A percentile compares a stretch with the other conserved stretches of the same genome.
phyloP scores from a whole-genome alignment of 2,329 filamentous ascomycete species.

The Aspergillus clavatus region DNA sequence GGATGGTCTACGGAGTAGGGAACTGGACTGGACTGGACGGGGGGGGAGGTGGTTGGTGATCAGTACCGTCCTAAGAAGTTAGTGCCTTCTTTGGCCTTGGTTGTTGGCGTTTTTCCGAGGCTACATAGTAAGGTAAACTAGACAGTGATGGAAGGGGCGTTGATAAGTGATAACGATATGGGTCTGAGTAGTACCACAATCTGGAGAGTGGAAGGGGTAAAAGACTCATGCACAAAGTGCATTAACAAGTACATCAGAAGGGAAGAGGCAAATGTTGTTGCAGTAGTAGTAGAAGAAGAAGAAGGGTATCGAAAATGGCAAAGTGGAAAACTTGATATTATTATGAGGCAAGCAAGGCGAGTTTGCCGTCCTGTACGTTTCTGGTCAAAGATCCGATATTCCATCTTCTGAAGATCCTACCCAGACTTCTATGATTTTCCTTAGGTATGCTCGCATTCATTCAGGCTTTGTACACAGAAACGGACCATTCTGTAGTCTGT shows the following conservation, averaged over 20 bases:
- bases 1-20: slow-evolving; percentile 16
- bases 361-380: slow-evolving; percentile 15
- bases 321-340: background rate
- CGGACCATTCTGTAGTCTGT: too few relatives aligned
- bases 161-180: background rate
- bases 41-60: too few relatives aligned
- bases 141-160: background rate
- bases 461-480: too few relatives aligned
- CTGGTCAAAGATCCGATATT: too few relatives aligned
- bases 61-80: too few relatives aligned
- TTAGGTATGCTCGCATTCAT: background rate
- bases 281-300: background rate
- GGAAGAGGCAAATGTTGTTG: background rate
- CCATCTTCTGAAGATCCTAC: too few relatives aligned
- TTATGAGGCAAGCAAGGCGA: slow-evolving; percentile 8
- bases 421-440: too few relatives aligned
- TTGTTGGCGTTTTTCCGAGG: background rate
- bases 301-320: slow-evolving; percentile 1
- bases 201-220: too few relatives aligned
- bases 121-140: background rate
- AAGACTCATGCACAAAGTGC: too few relatives aligned
- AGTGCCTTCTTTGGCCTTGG: slow-evolving; percentile 2
- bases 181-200: too few relatives aligned
- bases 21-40: slow-evolving; percentile 10
- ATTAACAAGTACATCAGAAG: background rate